Evolutionary conservation across 2,329 filamentous ascomycete species (phyloP), one percentile per base, ranked within the genome.

Genomic region (Ramularia collo-cygni): DNA sequence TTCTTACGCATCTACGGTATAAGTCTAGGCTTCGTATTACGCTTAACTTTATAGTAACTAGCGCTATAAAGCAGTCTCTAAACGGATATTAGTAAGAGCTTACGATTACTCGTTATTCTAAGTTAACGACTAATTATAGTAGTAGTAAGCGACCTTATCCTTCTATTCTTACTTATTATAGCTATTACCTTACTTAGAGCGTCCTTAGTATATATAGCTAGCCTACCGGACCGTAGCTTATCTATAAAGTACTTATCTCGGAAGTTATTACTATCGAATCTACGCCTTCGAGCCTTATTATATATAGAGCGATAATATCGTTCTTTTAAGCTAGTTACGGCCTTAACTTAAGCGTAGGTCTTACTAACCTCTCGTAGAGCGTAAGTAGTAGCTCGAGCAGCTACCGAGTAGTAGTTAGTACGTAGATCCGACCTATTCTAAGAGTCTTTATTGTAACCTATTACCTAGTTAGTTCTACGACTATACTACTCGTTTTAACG

Each of bases 71-170:
- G 28, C 8, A 30, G 28, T 12, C 28, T 30, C 28, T 30, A 30
- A 14, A 30, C 28, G 13, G 16, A 30, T 13, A 30, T 30, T 30
- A 30, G 8, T 13, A 13, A 30, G 13, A 30, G 28, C 8, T 30
- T 30, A 30, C n/a, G 16, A n/a, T n/a, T n/a, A 15, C 28, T 15
- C 28, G 13, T 30, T 30, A 30, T 15, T n/a, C 13, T n/a, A 8
- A 30, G 28, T 30, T 30, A 30, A 30, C 28, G 28, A 12, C 28
- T 30, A 30, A 30, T 30, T 12, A 12, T 30, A 30, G 28, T 30
- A 30, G 28, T 13, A 12, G 8, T 30, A 14, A 30, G 28, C 12
- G 12, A 30, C n/a, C 28, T n/a, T 15, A 15, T 30, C 16, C n/a
- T n/a, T n/a, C n/a, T n/a, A n/a, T n/a, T n/a, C n/a, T n/a, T n/a